A percentile compares a stretch with the other conserved stretches of the same genome.
phyloP scores from a whole-genome alignment of 768 basidiomycete species.

The Symmetrospora coprosmae region DNA sequence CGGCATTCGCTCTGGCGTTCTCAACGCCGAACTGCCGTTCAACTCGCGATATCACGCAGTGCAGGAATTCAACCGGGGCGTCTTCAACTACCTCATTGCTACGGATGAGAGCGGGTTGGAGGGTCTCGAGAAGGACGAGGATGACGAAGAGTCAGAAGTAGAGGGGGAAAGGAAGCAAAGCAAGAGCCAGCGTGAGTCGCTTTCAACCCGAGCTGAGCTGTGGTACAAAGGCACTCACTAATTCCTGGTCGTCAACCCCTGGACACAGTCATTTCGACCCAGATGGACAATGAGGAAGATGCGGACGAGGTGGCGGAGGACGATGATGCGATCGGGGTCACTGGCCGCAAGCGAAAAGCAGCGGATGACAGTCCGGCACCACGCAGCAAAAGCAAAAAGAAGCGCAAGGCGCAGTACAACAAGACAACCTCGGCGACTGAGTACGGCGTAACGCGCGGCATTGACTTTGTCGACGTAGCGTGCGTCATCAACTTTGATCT shows the following conservation, averaged over 20 bases:
- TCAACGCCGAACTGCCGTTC: constrained; percentile 87
- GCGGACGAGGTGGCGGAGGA: neutral
- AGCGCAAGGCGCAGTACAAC: constrained; percentile 42
- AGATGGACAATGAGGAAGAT: neutral
- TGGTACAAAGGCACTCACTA: neutral
- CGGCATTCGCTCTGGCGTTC: constrained; percentile 84
- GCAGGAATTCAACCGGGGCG: constrained; percentile 95
- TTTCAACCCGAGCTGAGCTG: neutral
- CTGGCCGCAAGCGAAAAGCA: constrained; percentile 21
- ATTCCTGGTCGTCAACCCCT: no score
- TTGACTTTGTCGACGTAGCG: constrained; percentile 91
- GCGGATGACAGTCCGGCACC: constrained; percentile 1
- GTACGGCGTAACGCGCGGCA: constrained; percentile 85
- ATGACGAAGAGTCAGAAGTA: constrained; percentile 36
- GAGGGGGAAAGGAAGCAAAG: constrained; percentile 19
- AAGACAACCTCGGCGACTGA: constrained; percentile 48
- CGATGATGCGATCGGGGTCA: constrained; percentile 1
- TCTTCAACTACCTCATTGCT: constrained; percentile 96
- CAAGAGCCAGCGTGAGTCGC: neutral
- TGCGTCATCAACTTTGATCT: constrained; percentile 98
- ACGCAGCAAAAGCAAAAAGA: constrained; percentile 38
- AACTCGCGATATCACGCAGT: constrained; percentile 96
- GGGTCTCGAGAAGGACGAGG: constrained; percentile 45
- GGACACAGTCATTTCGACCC: constrained; percentile 31
- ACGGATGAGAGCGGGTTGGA: constrained; percentile 69